Evolutionary conservation across 2,329 filamentous ascomycete species (phyloP).

Genomic region (Simplicillium sp.): DNA sequence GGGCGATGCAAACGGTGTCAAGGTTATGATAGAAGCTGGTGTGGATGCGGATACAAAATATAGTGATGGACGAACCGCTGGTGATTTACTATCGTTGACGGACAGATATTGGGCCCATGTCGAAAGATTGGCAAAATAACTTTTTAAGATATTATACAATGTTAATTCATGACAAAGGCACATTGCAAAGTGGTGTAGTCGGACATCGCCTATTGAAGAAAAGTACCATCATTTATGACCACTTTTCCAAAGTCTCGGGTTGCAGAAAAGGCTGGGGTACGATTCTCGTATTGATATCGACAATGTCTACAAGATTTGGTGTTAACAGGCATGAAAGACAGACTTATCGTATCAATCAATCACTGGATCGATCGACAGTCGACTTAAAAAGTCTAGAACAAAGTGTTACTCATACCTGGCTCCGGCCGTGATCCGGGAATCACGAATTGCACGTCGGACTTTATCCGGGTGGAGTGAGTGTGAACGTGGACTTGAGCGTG

Average conservation of each 20-base stretch:
- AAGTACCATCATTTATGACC: too few species aligned
- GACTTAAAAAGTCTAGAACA: neutral
- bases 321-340: neutral
- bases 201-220: too few species aligned
- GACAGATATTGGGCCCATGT: too few species aligned
- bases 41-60: too few species aligned
- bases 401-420: conserved; percentile 7
- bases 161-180: too few species aligned
- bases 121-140: too few species aligned
- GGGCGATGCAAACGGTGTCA: too few species aligned
- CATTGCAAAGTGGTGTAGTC: too few species aligned
- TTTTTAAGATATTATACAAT: too few species aligned
- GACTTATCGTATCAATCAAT: neutral
- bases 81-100: too few species aligned
- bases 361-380: neutral
- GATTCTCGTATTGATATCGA: conserved; percentile 6
- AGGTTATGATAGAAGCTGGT: too few species aligned
- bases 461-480: conserved; percentile 6
- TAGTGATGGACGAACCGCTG: too few species aligned
- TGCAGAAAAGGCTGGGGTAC: conserved; percentile 26
- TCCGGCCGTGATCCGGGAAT: conserved; percentile 6
- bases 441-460: conserved; percentile 3
- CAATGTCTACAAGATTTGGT: conserved; percentile 3
- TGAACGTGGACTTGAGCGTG: conserved; percentile 1
- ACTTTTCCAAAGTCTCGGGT: conserved; percentile 13